Percentiles rank a stretch among this genome's conserved stretches.
These are phyloP conservation scores for Tuctoria greenei DNA, from an alignment of 176 grass and related monocot species.

Conservation along the genomic window DNA sequence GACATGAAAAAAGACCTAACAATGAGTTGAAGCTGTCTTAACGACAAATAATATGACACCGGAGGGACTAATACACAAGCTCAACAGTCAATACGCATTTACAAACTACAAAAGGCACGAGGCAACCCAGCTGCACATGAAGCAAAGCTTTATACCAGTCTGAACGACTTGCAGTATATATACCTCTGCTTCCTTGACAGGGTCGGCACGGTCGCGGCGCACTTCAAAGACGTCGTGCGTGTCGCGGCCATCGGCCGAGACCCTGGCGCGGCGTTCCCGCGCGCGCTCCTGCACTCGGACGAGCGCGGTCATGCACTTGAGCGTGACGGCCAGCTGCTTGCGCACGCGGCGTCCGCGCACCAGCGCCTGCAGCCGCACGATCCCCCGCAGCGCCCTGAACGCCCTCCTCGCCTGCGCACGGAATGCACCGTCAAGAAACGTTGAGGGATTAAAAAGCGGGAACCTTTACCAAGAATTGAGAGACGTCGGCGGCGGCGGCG, in stretches of 20 bases:
- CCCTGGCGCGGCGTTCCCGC: slow-evolving; percentile 44
- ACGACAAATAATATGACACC: too few species aligned
- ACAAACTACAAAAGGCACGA: neutral
- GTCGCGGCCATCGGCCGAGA: slow-evolving; percentile 42
- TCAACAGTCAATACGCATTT: too few species aligned
- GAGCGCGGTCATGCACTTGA: slow-evolving; percentile 83
- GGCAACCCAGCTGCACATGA: neutral
- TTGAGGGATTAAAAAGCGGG: neutral
- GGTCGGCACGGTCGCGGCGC: slow-evolving; percentile 34
- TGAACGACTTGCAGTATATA: neutral
- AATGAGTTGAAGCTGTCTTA: too few species aligned
- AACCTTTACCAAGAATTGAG: neutral
- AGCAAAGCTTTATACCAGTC: neutral
- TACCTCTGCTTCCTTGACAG: slow-evolving; percentile 75
- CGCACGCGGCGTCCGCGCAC: slow-evolving; percentile 76
- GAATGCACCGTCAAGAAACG: neutral
- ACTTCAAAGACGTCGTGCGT: slow-evolving; percentile 32
- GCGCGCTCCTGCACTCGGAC: slow-evolving; percentile 69
- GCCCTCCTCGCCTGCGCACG: slow-evolving; percentile 69
- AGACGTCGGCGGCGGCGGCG: neutral
- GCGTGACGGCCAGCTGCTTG: slow-evolving; percentile 71
- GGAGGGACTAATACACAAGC: too few species aligned
- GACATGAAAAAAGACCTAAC: too few species aligned
- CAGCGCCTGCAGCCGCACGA: slow-evolving; percentile 83
- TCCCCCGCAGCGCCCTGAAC: slow-evolving; percentile 68